phyloP scores from a whole-genome alignment of 2,329 filamentous ascomycete genomes.

The Microsporum ferrugineum region DNA sequence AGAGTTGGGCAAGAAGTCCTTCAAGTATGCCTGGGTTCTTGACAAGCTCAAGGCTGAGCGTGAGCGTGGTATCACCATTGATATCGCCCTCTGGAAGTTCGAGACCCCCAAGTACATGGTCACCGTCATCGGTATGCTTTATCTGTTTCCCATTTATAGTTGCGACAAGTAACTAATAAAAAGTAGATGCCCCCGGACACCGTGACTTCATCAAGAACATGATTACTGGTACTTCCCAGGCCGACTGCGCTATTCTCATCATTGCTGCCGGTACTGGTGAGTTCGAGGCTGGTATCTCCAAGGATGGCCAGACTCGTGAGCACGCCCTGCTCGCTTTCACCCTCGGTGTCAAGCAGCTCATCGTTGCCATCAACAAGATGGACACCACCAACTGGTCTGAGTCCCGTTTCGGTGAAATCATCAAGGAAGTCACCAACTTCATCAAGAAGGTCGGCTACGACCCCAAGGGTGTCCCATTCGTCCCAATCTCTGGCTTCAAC shows the following conservation, averaged over 20 bases:
- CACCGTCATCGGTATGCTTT: slow-evolving; percentile 79
- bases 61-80: slow-evolving; percentile 99
- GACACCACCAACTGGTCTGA: slow-evolving; percentile 98
- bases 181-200: slow-evolving; percentile 84
- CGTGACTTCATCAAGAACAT: slow-evolving; percentile 99
- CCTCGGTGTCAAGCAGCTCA: slow-evolving; percentile 99
- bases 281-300: slow-evolving; percentile 99
- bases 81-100: slow-evolving; percentile 99
- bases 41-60: slow-evolving; percentile 99
- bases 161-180: not conserved
- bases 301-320: slow-evolving; percentile 99
- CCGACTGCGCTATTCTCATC: slow-evolving; percentile 99
- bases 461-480: slow-evolving; percentile 96
- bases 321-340: slow-evolving; percentile 99
- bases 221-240: slow-evolving; percentile 99
- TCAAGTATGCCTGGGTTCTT: slow-evolving; percentile 99
- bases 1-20: slow-evolving; percentile 99
- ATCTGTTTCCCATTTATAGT: not conserved
- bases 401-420: slow-evolving; percentile 94
- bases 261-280: slow-evolving; percentile 99
- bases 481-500: slow-evolving; percentile 99
- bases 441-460: slow-evolving; percentile 99
- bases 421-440: slow-evolving; percentile 99
- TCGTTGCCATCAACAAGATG: slow-evolving; percentile 99
- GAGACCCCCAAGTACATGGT: slow-evolving; percentile 96